phyloP scores from a whole-genome alignment of 305 asterid genomes.

The Fraxinus paxiana region DNA sequence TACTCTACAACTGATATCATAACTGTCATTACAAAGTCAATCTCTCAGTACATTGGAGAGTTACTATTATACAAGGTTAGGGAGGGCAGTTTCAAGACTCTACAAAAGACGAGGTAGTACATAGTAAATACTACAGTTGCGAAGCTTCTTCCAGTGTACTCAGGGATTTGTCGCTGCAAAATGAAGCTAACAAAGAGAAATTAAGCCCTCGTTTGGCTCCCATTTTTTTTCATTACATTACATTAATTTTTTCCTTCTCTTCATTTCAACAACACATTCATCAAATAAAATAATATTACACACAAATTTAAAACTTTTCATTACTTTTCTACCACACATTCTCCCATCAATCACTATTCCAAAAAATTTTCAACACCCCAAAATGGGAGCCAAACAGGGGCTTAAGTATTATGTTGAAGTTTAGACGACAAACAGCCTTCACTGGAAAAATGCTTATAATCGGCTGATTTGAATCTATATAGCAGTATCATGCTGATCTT shows the following conservation, averaged over 20 bases:
- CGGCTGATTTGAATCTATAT: background rate
- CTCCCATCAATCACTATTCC: too few relatives aligned
- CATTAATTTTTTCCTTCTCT: too few relatives aligned
- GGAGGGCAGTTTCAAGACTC: background rate
- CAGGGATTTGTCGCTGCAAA: background rate
- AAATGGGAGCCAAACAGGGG: too few relatives aligned
- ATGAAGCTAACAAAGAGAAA: background rate
- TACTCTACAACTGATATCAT: background rate
- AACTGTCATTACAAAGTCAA: background rate
- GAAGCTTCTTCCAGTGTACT: background rate
- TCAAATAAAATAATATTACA: too few relatives aligned
- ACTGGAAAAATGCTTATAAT: background rate
- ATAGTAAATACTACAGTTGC: background rate
- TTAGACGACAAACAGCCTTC: background rate
- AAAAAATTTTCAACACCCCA: too few relatives aligned
- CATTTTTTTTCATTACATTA: too few relatives aligned
- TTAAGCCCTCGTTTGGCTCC: too few relatives aligned
- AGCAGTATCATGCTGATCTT: background rate
- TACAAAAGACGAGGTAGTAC: background rate
- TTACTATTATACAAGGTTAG: background rate
- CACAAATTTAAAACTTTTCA: too few relatives aligned
- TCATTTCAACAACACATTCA: too few relatives aligned
- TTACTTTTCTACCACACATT: too few relatives aligned
- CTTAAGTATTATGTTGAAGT: background rate
- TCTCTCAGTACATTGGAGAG: background rate